Base-by-base conservation (phyloP, 805 yeast species). In the Candida patagonica region DNA sequence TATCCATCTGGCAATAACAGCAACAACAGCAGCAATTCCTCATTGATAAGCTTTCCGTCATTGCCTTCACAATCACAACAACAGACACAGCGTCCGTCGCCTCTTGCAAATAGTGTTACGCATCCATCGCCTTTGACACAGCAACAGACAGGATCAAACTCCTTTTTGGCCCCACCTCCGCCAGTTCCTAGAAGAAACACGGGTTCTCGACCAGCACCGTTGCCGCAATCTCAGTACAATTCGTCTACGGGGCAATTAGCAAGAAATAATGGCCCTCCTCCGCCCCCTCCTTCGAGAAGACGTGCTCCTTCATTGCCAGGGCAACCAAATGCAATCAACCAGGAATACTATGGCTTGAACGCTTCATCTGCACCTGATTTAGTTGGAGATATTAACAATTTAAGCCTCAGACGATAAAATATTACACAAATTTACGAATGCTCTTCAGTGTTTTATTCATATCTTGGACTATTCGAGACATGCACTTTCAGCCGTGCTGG, bases 321-420 rank as follows among this genome's bases (percentile, higher is more conserved):
- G 23, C 25, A 32, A 19, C 23, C 35, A 32, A 10, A 38, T 34
- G 24, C 43, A 35, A 29, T 42, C 33, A 16, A 21, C 30, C 25
- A 30, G 36, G 26, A 16, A 25, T 29, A 29, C 27, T 29, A 29
- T 8, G 31, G 31, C 15, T 29, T 29, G 15, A 29, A 29, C 31
- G 29, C 45, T 21, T 26, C 49, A 21, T 43, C 52, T 26, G 20
- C 60, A 5, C 56, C 70, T 3, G 74, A 78, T 44, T 73, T 80
- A 17, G 16, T 29, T 29, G 31, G 31, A n/a, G 31, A 29, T 29
- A 29, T 29, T 20, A 29, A 20, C 6, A 17, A 20, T 20, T 20
- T 29, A 20, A 29, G 16, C 31, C 13, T 29, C 16, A 17, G 16
- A 8, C 13, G 31, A 16, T 30, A 30, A 16, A 27, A 23, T 23